Evolutionary conservation across 2,329 filamentous ascomycete species (phyloP), one percentile per base, ranked within the genome.

Genomic region (Fusarium torulosum): DNA sequence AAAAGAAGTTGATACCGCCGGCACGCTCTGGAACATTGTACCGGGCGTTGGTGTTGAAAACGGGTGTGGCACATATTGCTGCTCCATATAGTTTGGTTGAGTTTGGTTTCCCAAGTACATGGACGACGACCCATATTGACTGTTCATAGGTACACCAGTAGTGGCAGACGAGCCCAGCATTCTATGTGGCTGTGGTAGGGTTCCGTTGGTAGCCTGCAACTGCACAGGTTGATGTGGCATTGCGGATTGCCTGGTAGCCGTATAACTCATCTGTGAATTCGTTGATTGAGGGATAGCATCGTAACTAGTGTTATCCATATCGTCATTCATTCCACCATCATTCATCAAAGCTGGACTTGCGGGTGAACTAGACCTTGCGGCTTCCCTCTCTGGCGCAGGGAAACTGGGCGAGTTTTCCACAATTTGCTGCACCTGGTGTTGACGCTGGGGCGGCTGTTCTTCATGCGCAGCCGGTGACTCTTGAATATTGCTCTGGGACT

Each of bases 81-180:
- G 74, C 19, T 73, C 59, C 55, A 79, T 72, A 57, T 80, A 81
- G 6, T 75, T 72, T 31, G 75, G 73, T 61, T 79, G 80, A 11
- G 75, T 68, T 43, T 79, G 78, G n/a, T 79, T 73, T 1, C 78
- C 73, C 7, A 82, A 74, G 7, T 82, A 75, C 14, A 79, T 77
- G 29, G 78, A 80, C 25, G 78, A 80, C 25, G 80, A 79, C 21
- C 69, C 77, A 46, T 80, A 79, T 17, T 79, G 76, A 9, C 79
- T 62, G 19, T 76, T 76, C 29, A 81, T 71, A 11, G 76, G 53
- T 51, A 79, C 69, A 1, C 47, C 62, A 7, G 64, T 31, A 7
- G 69, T 35, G 19, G 75, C 62, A 15, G 73, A 67, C 25, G 75
- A 67, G 4, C 63, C 69, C 9, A 77, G 63, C 19, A 73, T 72